Conservation (phyloP, 73 alveolate genomes). For the Halteria grandinella region DNA sequence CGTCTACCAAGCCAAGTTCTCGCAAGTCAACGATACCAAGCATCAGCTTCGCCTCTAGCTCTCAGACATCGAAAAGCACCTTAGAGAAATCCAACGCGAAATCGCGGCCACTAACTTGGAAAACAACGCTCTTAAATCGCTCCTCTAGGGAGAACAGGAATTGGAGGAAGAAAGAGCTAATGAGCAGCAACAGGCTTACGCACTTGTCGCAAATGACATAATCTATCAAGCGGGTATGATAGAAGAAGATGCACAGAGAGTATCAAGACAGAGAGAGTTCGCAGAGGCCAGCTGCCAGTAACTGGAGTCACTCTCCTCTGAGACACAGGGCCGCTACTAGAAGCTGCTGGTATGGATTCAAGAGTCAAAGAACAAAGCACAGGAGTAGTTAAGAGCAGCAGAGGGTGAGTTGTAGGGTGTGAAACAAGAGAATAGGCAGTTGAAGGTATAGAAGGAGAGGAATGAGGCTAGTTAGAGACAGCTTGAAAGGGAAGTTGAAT, state of each 20-base stretch:
- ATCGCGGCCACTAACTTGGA: conserved; percentile 53
- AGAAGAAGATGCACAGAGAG: conserved; percentile 15
- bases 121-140: conserved; percentile 53
- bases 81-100: conserved; percentile 44
- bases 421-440: conserved; percentile 9
- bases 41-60: conserved; percentile 37
- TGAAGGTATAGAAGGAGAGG: conserved; percentile 50
- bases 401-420: not conserved
- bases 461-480: conserved; percentile 5
- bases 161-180: conserved; percentile 43
- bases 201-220: conserved; percentile 52
- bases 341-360: conserved; percentile 14
- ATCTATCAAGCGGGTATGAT: conserved; percentile 17
- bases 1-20: not conserved
- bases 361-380: not conserved
- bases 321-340: conserved; percentile 31
- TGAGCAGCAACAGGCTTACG: conserved; percentile 52
- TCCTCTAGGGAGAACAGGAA: conserved; percentile 50
- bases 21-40: conserved; percentile 4
- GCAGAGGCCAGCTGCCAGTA: conserved; percentile 18
- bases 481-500: conserved; percentile 5
- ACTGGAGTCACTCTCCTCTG: conserved; percentile 16
- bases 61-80: conserved; percentile 48
- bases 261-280: conserved; percentile 48
- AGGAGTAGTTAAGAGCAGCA: not conserved